Conservation (phyloP, 2,329 filamentous ascomycete genomes). For the Aspergillus fumigatiaffinis region DNA sequence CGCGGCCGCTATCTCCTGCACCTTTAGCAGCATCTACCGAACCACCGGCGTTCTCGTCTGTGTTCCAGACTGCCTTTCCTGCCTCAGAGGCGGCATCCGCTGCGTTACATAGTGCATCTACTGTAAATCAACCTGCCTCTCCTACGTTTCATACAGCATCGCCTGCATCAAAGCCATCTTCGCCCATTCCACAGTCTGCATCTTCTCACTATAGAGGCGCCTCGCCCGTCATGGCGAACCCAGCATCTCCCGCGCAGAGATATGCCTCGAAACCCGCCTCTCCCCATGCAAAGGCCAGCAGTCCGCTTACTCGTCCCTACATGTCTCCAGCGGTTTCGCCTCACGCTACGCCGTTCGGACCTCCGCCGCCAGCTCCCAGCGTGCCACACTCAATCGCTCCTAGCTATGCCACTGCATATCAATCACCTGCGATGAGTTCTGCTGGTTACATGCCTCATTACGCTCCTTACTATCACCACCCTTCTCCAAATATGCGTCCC, state of each 20-base stretch:
- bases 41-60: neutral
- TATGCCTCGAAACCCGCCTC: slow-evolving; percentile 22
- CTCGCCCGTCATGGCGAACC: slow-evolving; percentile 3
- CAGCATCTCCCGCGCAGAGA: slow-evolving; percentile 11
- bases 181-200: neutral
- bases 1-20: slow-evolving; percentile 15
- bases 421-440: slow-evolving; percentile 35
- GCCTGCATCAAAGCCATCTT: neutral
- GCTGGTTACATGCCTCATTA: slow-evolving; percentile 32
- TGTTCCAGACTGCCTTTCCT: neutral
- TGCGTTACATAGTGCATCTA: slow-evolving; percentile 5
- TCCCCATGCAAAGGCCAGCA: slow-evolving; percentile 30
- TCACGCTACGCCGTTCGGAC: slow-evolving; percentile 25
- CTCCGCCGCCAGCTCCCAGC: slow-evolving; percentile 16
- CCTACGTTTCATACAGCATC: slow-evolving; percentile 8
- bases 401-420: slow-evolving; percentile 28
- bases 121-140: slow-evolving; percentile 8
- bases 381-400: slow-evolving; percentile 23
- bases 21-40: neutral
- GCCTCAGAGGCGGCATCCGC: slow-evolving; percentile 14
- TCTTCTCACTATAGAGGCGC: slow-evolving; percentile 12
- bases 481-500: slow-evolving; percentile 24
- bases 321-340: slow-evolving; percentile 34
- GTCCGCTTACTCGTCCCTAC: slow-evolving; percentile 36
- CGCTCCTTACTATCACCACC: slow-evolving; percentile 25